These are phyloP conservation scores for Phialocephala subalpina DNA, from an alignment of 2,329 filamentous ascomycete genomes.

Conservation along the genomic window DNA sequence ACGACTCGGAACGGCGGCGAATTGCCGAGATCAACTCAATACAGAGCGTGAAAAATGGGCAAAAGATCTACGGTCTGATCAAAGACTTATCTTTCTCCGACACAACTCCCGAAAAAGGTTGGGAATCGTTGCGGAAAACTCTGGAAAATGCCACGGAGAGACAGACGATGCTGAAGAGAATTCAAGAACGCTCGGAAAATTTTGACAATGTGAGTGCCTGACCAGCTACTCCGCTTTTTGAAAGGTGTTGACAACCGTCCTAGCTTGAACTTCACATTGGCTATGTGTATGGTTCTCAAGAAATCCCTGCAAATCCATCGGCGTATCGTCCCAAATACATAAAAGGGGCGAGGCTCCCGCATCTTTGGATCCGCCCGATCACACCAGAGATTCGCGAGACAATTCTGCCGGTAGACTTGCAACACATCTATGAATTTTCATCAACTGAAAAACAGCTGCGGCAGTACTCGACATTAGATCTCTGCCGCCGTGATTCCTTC, in stretches of 20 bases:
- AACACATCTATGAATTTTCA: not conserved
- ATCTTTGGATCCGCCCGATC: not conserved
- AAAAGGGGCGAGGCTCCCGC: not conserved
- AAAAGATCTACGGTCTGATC: not conserved
- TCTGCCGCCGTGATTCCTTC: not conserved
- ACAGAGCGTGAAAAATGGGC: conserved; percentile 1
- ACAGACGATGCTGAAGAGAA: not conserved
- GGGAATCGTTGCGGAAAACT: not conserved
- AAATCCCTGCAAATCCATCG: not conserved
- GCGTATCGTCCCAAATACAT: conserved; percentile 2
- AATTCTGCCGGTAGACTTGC: not conserved
- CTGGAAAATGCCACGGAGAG: not conserved
- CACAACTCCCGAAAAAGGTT: not conserved
- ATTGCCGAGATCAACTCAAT: conserved; percentile 14
- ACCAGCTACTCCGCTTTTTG: no score
- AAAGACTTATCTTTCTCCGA: not conserved
- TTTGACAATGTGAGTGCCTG: conserved; percentile 8
- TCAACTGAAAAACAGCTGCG: not conserved
- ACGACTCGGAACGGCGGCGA: conserved; percentile 38
- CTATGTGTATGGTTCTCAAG: conserved; percentile 10
- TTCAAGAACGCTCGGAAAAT: not conserved
- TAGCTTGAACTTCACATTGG: conserved; percentile 13
- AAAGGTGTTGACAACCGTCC: not conserved
- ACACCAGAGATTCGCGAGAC: not conserved
- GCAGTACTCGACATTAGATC: not conserved